Evolutionary conservation across 2,329 filamentous ascomycete species (phyloP), one percentile per base, ranked within the genome.

Genomic region (Cladosporium sp.): DNA sequence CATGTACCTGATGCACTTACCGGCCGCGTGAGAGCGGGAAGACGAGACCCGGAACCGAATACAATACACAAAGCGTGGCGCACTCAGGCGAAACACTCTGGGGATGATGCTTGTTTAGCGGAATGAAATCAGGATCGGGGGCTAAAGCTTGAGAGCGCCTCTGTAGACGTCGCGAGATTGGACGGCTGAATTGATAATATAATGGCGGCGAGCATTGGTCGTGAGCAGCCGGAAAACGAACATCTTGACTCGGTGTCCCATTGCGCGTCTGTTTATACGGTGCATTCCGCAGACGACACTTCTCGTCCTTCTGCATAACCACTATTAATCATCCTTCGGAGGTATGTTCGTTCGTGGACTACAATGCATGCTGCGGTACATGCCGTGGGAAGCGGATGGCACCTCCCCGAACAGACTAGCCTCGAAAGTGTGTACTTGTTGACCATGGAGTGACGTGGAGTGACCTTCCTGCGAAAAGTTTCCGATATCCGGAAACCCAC

Each of bases 121-220:
- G 39, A 58, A 58, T 58, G 56, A 58, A 16, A 18, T 23, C 56
- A 46, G 56, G 56, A 58, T 58, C 56, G 54, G 26, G 28, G 56
- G 23, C 34, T 58, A 34, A 58, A 58, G 56, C 56, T 58, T 58
- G 56, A 58, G 25, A 36, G 36, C 56, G 56, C 56, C 56, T 39
- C 39, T 28, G 56, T 43, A 23, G 25, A 54, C 30, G 26, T 32
- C 30, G 51, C 51, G 51, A 54, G 30, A 54, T 54, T 54, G 51
- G 51, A 54, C 18, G 51, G 26, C 30, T 28, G 51, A 11, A n/a
- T n/a, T n/a, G 26, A 21, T n/a, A 46, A 21, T 21, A 13, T 46
- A 46, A 32, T 32, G 30, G 51, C 28, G 51, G 25, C 26, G 6
- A 30, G 51, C 16, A 30, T 30, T 46, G 23, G 56, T 58, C 56